These are phyloP conservation scores for Sequoiadendron giganteum DNA, from an alignment of 75 land plant species.

Conservation along the genomic window DNA sequence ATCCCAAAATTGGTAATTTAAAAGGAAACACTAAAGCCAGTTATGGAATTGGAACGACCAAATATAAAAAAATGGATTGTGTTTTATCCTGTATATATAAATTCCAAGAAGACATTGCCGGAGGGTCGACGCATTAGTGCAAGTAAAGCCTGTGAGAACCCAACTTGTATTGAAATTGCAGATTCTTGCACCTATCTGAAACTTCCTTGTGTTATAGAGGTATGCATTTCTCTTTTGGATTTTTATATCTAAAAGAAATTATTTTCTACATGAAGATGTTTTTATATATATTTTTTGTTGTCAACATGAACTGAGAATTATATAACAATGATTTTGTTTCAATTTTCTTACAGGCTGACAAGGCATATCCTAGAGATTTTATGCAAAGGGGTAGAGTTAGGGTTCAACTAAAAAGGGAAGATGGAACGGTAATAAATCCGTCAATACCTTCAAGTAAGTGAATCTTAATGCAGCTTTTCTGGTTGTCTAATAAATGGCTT, in stretches of 20 bases:
- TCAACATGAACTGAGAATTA: background rate
- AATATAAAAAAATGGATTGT: conserved; percentile 68
- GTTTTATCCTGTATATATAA: conserved; percentile 82
- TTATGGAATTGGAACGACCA: conserved; percentile 30
- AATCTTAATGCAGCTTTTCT: background rate
- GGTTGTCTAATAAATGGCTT: background rate
- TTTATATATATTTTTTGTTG: background rate
- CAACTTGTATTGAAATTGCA: conserved; percentile 69
- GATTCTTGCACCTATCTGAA: conserved; percentile 78
- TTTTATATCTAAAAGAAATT: background rate
- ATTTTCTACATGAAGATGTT: background rate
- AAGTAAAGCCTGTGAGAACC: conserved; percentile 78
- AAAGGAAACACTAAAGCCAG: background rate
- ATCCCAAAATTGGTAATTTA: background rate
- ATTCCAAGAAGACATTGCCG: conserved; percentile 85
- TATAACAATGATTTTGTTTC: background rate
- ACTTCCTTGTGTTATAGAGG: conserved; percentile 70
- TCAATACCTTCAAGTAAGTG: conserved; percentile 74
- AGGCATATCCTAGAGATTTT: conserved; percentile 91
- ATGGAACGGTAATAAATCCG: conserved; percentile 66
- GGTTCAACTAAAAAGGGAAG: conserved; percentile 67
- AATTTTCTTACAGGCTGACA: conserved; percentile 49
- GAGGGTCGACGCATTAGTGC: conserved; percentile 75
- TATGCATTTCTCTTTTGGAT: conserved; percentile 1
- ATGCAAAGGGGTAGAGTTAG: conserved; percentile 89